Evolutionary conservation across 2,329 filamentous ascomycete species (phyloP).

Genomic region (Scedosporium apiospermum): DNA sequence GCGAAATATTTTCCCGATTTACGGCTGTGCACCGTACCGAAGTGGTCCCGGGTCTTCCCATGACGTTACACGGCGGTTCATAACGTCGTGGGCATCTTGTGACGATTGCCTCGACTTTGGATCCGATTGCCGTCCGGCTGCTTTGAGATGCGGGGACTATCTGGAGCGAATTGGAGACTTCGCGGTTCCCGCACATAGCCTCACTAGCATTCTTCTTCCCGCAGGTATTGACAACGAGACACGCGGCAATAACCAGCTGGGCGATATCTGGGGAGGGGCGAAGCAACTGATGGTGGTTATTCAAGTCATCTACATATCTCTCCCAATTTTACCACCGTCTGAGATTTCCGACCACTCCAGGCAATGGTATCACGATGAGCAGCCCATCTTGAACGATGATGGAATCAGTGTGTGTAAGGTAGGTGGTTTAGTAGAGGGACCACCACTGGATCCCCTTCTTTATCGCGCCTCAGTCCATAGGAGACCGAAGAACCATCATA

Average conservation of each 20-base stretch:
- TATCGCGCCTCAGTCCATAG: neutral
- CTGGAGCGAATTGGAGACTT: neutral
- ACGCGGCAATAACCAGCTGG: neutral
- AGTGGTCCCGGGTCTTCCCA: neutral
- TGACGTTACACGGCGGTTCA: neutral
- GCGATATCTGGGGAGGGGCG: neutral
- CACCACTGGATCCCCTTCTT: neutral
- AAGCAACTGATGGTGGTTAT: conserved; percentile 1
- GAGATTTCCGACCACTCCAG: neutral
- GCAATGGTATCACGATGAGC: neutral
- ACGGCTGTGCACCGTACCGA: neutral
- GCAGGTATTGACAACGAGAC: neutral
- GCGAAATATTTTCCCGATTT: neutral
- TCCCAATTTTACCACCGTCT: neutral
- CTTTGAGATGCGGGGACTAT: conserved; percentile 3
- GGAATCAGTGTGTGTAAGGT: neutral
- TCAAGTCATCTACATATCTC: conserved; percentile 1
- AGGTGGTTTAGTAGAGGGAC: neutral
- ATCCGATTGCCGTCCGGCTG: neutral
- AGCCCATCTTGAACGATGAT: neutral
- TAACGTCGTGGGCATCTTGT: neutral
- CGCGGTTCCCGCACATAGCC: neutral
- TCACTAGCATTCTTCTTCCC: neutral
- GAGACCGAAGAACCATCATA: neutral
- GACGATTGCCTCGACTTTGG: conserved; percentile 2